Evolutionary conservation across 1,284 basidiomycete genomes (phyloP), one percentile per base, ranked within the genome.

Genomic region (Boletellus deceptivus): DNA sequence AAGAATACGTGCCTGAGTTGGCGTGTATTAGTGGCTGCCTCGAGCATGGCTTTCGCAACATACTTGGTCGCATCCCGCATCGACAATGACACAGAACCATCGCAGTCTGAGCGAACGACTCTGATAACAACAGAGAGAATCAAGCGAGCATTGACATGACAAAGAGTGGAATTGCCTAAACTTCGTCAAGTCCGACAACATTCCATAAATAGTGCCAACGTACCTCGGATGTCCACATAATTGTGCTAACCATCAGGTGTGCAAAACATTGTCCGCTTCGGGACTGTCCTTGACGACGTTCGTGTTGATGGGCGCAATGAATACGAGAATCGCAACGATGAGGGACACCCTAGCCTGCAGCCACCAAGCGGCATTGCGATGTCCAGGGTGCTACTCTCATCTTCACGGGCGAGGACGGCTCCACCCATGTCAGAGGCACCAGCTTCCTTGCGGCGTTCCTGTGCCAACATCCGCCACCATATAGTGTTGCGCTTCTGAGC

Each of bases 181-280:
- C 35, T 18, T 2, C 35, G 48, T 65, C 35, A 61, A 39, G n/a
- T 37, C 29, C 16, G 29, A 29, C 14, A 31, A 45, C n/a, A 46
- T 20, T 22, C 22, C 6, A 31, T 31, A 44, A 18, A 10, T 6
- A 22, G 6, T 11, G 1, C 29, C 16, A 16, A 53, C 48, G n/a
- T 11, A 90, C 91, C 82, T 99, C 96, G 9, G 94, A 91, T 11
- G 95, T 95, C 97, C 96, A 99, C 46, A 99, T 73, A 37, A 98
- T 81, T 8, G 95, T 98, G 59, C 93, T 93, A 61, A 98, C 92
- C 2, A 89, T 76, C 46, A 99, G 73, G 57, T 99, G 81, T 0
- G 94, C 94, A 57, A 98, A 82, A 64, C 96, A 99, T 55, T 89
- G 65, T 92, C 95, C 50, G 94, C 93, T 70, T 92, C 89, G 20